Percentiles rank a stretch among this genome's conserved stretches.
Conservation (phyloP, 257 asterid species). For the Echites panduratus region DNA sequence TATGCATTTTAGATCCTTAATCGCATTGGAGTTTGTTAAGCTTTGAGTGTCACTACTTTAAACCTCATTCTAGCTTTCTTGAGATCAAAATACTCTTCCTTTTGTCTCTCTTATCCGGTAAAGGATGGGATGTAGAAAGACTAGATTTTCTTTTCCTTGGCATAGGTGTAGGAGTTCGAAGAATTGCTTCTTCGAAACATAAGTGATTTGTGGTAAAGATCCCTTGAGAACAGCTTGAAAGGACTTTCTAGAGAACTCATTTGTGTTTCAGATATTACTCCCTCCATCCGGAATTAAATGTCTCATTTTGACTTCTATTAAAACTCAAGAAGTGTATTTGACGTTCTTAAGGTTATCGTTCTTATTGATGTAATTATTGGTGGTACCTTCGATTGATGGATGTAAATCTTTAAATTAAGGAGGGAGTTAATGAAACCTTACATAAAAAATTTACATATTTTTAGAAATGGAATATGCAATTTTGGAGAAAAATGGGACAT, state of each 20-base stretch:
- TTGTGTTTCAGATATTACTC: neutral
- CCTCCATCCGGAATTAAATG: too few species aligned
- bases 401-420: too few species aligned
- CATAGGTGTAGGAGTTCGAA: neutral
- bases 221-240: neutral
- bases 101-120: neutral
- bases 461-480: too few species aligned
- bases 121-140: neutral
- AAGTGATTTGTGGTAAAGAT: neutral
- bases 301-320: too few species aligned
- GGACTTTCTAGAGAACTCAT: neutral
- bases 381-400: too few species aligned
- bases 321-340: too few species aligned
- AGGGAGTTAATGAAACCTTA: too few species aligned
- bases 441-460: too few species aligned
- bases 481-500: too few species aligned
- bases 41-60: neutral
- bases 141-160: neutral
- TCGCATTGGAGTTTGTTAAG: neutral
- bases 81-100: neutral
- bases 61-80: neutral
- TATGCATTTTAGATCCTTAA: neutral
- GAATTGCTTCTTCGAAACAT: neutral
- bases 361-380: too few species aligned
- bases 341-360: too few species aligned